These are phyloP conservation scores for Cenchrus purpureus DNA, from an alignment of 176 grass and related monocot species.

Conservation along the genomic window DNA sequence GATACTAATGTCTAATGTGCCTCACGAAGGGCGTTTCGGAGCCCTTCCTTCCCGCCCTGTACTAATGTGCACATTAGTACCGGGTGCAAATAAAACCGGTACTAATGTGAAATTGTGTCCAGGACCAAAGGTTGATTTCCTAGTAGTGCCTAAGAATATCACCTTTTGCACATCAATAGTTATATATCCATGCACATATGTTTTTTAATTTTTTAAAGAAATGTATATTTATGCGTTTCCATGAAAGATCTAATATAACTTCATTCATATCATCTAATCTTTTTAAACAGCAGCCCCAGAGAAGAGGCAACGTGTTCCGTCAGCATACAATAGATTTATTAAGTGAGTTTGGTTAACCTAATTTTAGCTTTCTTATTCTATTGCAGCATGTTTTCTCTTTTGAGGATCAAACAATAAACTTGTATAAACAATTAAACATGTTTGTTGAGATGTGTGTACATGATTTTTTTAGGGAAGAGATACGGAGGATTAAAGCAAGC, in stretches of 20 bases:
- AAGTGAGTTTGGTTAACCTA: constrained; percentile 55
- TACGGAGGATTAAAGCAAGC: constrained; percentile 70
- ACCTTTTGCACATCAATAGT: neutral
- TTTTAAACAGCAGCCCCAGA: constrained; percentile 46
- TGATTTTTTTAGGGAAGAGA: constrained; percentile 61
- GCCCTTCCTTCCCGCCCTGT: no score
- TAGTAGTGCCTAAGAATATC: neutral
- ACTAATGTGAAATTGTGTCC: no score
- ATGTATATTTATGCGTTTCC: neutral
- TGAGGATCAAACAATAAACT: neutral
- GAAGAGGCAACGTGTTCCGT: constrained; percentile 78
- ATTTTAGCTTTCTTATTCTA: neutral
- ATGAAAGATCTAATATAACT: neutral
- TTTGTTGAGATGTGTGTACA: neutral
- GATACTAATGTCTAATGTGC: no score
- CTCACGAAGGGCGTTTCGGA: no score
- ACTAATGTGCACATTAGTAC: no score
- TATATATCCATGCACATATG: neutral
- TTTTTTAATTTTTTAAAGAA: neutral
- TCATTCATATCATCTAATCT: neutral
- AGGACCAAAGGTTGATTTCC: no score
- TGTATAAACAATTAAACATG: neutral
- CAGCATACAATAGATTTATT: constrained; percentile 84
- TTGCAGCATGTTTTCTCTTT: neutral
- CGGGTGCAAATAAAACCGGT: no score